Evolutionary conservation across 768 basidiomycete species (phyloP).

Genomic region (Pholiota conissans): DNA sequence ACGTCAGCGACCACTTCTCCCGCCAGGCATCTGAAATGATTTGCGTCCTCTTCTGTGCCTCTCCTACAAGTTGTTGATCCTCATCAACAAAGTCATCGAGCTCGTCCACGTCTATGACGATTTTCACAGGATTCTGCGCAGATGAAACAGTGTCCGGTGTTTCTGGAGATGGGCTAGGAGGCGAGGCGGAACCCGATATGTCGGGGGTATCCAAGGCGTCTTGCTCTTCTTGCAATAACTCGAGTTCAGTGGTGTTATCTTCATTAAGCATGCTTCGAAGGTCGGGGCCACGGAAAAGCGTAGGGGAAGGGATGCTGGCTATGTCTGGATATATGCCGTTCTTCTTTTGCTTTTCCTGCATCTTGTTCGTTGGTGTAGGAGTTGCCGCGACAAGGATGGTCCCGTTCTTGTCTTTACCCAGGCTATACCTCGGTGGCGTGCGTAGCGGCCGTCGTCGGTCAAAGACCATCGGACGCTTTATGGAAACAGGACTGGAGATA

Average conservation of each 20-base stretch:
- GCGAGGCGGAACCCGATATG: slow-evolving; percentile 23
- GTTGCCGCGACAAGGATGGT: slow-evolving; percentile 17
- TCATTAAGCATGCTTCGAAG: slow-evolving; percentile 19
- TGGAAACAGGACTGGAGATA: slow-evolving; percentile 30
- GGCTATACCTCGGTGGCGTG: slow-evolving; percentile 8
- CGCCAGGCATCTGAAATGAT: slow-evolving; percentile 31
- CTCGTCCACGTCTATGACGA: slow-evolving; percentile 27
- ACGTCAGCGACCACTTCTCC: slow-evolving; percentile 22
- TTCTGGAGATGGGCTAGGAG: slow-evolving; percentile 38
- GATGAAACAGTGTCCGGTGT: slow-evolving; percentile 17
- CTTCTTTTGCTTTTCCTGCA: background rate
- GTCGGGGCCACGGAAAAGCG: slow-evolving; percentile 23
- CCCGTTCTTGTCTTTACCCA: background rate
- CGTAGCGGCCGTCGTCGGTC: slow-evolving; percentile 1
- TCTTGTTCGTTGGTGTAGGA: slow-evolving; percentile 21
- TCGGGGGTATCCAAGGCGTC: slow-evolving; percentile 4
- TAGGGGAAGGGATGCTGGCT: slow-evolving; percentile 22
- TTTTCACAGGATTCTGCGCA: slow-evolving; percentile 6
- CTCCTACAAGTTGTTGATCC: slow-evolving; percentile 8
- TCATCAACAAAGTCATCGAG: slow-evolving; percentile 27
- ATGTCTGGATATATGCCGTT: slow-evolving; percentile 9
- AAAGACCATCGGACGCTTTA: slow-evolving; percentile 17
- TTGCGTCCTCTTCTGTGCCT: slow-evolving; percentile 14
- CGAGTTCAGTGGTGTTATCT: slow-evolving; percentile 12
- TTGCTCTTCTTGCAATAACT: background rate